Evolutionary conservation across 2,329 filamentous ascomycete genomes (phyloP).

Genomic region (Paraphoma sp.): DNA sequence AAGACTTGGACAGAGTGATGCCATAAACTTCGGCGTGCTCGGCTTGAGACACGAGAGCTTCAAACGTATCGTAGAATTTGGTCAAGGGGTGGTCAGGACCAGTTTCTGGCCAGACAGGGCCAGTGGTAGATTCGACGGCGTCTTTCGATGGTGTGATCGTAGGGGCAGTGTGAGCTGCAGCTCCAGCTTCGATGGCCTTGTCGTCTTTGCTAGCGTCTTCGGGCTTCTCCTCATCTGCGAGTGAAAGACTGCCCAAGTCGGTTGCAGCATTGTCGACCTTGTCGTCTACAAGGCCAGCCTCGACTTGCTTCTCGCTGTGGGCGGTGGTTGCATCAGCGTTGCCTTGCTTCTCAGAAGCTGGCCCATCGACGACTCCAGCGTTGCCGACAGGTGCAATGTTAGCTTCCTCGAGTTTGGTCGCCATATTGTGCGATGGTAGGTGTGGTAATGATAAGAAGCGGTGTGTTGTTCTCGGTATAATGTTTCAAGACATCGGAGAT

Average conservation of each 20-base stretch:
- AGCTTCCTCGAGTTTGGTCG: constrained; percentile 22
- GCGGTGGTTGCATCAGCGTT: constrained; percentile 9
- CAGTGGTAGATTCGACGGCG: constrained; percentile 11
- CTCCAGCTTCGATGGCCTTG: neutral
- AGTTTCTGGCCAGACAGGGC: constrained; percentile 46
- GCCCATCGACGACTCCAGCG: constrained; percentile 10
- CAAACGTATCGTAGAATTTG: constrained; percentile 65
- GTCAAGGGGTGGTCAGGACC: constrained; percentile 53
- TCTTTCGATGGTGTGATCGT: constrained; percentile 6
- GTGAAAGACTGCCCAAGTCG: constrained; percentile 22
- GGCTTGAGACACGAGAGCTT: constrained; percentile 63
- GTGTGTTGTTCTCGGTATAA: neutral
- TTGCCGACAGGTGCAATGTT: constrained; percentile 19
- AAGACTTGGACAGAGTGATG: constrained; percentile 63
- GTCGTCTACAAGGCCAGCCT: constrained; percentile 17
- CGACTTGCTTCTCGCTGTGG: neutral
- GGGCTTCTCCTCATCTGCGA: constrained; percentile 20
- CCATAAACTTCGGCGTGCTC: constrained; percentile 86
- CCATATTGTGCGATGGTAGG: constrained; percentile 16
- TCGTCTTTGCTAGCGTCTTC: constrained; percentile 17
- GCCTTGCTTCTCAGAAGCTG: constrained; percentile 21
- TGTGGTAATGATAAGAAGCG: constrained; percentile 1
- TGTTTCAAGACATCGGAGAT: constrained; percentile 13
- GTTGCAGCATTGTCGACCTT: constrained; percentile 22
- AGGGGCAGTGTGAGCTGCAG: neutral